Conservation (phyloP, 306 rosid species). For the Inga oerstediana region DNA sequence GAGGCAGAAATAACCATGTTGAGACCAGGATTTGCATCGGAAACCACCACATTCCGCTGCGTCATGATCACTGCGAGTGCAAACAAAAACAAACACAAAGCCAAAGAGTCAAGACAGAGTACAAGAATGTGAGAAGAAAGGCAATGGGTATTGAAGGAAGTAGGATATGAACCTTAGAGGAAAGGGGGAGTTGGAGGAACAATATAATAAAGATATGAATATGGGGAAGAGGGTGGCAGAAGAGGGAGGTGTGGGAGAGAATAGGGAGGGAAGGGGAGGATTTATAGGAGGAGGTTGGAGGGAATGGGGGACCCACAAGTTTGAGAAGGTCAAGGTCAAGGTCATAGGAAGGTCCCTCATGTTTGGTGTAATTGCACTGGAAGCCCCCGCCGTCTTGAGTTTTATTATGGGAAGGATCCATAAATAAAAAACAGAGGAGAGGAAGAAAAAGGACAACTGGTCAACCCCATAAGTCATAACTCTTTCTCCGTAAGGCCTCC, state of each 20-base stretch:
- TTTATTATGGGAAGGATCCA: background rate
- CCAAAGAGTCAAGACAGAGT: background rate
- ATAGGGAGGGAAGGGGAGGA: conserved; percentile 30
- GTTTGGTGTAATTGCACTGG: background rate
- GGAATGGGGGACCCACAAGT: conserved; percentile 27
- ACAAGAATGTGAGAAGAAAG: background rate
- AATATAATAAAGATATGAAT: background rate
- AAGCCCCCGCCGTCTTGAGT: background rate
- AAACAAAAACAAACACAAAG: conserved; percentile 11
- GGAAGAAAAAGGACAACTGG: background rate
- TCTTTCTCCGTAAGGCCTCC: too few relatives aligned
- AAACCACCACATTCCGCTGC: conserved; percentile 67
- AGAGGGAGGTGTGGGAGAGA: conserved; percentile 39
- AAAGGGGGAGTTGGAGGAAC: background rate
- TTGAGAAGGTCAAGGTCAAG: background rate
- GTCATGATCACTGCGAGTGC: conserved; percentile 56
- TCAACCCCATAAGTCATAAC: too few relatives aligned
- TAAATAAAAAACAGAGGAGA: background rate
- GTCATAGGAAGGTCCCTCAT: background rate
- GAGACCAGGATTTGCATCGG: conserved; percentile 47
- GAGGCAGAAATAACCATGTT: conserved; percentile 42
- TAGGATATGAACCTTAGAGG: background rate
- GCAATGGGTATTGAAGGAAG: background rate
- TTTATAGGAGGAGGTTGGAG: conserved; percentile 52
- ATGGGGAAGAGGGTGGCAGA: background rate